phyloP scores from a whole-genome alignment of 139 green algal species.

The Chlamydomonas schloesseri region DNA sequence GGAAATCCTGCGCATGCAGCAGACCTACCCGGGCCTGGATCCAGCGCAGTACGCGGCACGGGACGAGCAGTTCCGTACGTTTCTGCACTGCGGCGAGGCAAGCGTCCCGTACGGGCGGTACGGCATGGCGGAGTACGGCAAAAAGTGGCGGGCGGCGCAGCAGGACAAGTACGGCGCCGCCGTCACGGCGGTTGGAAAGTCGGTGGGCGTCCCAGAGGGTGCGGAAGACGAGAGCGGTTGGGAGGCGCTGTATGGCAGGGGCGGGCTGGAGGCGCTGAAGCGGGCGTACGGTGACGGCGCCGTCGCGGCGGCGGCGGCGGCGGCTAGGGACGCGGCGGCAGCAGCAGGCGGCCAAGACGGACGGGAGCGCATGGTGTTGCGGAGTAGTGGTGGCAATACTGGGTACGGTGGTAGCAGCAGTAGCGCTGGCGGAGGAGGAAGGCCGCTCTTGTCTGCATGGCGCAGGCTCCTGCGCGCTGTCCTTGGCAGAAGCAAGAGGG shows the following conservation, averaged over 20 bases:
- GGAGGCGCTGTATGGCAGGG: background rate
- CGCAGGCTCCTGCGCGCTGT: no score
- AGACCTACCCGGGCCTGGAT: slow-evolving; percentile 34
- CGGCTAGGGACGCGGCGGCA: no score
- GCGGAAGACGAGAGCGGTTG: background rate
- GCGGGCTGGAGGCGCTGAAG: background rate
- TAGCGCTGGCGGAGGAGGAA: no score
- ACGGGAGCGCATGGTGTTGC: no score
- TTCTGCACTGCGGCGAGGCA: slow-evolving; percentile 2
- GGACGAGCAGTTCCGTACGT: slow-evolving; percentile 21
- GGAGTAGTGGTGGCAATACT: no score
- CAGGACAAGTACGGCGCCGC: background rate
- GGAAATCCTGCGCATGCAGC: slow-evolving; percentile 49
- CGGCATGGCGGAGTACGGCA: slow-evolving; percentile 20
- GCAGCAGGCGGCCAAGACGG: no score
- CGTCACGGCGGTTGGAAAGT: background rate
- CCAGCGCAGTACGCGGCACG: background rate
- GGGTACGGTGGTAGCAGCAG: no score
- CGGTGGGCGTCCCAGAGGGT: background rate
- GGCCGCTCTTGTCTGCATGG: no score
- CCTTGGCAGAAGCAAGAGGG: no score
- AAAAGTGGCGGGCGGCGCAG: background rate
- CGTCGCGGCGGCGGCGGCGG: background rate
- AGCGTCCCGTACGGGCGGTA: slow-evolving; percentile 6
- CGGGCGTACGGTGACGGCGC: background rate